Evolutionary conservation across 768 basidiomycete species (phyloP), one percentile per base, ranked within the genome.

Genomic region (Pleurotus tuoliensis): DNA sequence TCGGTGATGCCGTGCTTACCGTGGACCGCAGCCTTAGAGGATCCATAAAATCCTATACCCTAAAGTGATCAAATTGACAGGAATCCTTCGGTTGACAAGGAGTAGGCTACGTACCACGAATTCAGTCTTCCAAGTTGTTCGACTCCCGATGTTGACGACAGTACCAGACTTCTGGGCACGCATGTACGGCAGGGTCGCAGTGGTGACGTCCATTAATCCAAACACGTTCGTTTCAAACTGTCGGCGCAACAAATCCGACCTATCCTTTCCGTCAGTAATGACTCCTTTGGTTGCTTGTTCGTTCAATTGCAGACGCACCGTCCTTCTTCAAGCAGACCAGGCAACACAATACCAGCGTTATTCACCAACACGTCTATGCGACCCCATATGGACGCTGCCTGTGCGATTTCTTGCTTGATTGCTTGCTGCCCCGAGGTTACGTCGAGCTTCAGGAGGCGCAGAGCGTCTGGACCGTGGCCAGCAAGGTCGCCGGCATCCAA

Each of bases 21-120:
- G 52, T 80, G 82, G 9, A 84, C 64, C 6, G 85, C 85, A 12
- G 82, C 83, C 66, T 87, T 87, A 1, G 83, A 85, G 3, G 82
- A 71, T 0, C 73, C 69, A 62, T 86, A 84, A 5, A 67, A 63
- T 11, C 79, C 81, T 77, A 59, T 38, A n/a, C 48, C 48, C 48
- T 50, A 54, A 47, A 20, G 20, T 20, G 4, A 40, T 5, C 39
- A 24, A 15, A 18, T 22, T 41, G 9, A 54, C 8, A 6, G 20
- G 8, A n/a, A n/a, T 2, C 22, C 16, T 24, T 48, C 20, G 25
- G 47, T 8, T 12, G 22, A n/a, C n/a, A 48, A n/a, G 47, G 22
- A 58, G 25, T 15, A 13, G 40, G 16, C 46, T 16, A 69, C 77
- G 67, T 60, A 78, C 78, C 5, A 70, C 67, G 46, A 75, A 45